Evolutionary conservation across 2,329 filamentous ascomycete genomes (phyloP).

Genomic region (Raffaelea deltoideospora): DNA sequence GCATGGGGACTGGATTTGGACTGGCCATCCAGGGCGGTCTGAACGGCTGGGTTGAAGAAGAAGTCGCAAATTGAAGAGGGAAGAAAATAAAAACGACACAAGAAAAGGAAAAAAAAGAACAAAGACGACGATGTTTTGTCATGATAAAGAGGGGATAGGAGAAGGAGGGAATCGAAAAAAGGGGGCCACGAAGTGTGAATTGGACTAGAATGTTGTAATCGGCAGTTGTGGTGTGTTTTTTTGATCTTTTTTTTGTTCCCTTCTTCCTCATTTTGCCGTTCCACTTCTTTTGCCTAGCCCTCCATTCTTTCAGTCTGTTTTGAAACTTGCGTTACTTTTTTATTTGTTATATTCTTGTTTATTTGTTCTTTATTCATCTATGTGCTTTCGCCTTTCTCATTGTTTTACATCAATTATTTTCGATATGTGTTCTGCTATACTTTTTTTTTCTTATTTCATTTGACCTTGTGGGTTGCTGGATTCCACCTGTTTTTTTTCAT

Average conservation of each 20-base stretch:
- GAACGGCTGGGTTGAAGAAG: slow-evolving; percentile 55
- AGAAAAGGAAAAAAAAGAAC: slow-evolving; percentile 10
- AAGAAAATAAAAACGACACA: slow-evolving; percentile 7
- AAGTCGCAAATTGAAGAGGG: slow-evolving; percentile 37
- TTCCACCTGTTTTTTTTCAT: slow-evolving; percentile 1
- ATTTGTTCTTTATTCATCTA: slow-evolving; percentile 12
- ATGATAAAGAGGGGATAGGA: too few relatives aligned
- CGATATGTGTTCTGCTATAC: too few relatives aligned
- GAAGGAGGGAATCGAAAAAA: too few relatives aligned
- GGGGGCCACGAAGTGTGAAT: slow-evolving; percentile 16
- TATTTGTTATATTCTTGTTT: slow-evolving; percentile 9
- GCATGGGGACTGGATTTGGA: slow-evolving; percentile 41
- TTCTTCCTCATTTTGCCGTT: neutral
- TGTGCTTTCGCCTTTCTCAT: slow-evolving; percentile 11
- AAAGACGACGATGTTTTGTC: neutral
- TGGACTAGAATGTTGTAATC: slow-evolving; percentile 18
- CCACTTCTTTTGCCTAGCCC: neutral
- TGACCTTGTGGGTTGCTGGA: neutral
- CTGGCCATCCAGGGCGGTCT: slow-evolving; percentile 48
- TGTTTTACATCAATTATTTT: too few relatives aligned
- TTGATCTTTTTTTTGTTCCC: slow-evolving; percentile 1
- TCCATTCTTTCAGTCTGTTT: neutral
- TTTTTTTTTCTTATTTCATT: slow-evolving; percentile 1
- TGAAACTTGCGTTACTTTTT: neutral
- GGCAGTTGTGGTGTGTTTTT: slow-evolving; percentile 18